Evolutionary conservation across 768 basidiomycete species (phyloP), one percentile per base, ranked within the genome.

Genomic region (Cyclocybe aegerita): DNA sequence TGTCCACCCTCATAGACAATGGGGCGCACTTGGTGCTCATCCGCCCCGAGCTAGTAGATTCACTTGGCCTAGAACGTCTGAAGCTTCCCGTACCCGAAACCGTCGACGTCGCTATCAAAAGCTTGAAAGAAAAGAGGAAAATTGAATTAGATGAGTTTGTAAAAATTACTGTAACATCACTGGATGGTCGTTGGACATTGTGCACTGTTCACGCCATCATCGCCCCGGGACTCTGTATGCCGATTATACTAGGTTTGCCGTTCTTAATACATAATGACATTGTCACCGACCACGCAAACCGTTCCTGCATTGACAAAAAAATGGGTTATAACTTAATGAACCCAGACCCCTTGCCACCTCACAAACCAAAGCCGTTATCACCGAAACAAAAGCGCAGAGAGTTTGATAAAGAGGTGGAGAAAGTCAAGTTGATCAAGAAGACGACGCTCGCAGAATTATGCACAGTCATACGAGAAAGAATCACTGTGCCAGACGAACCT

Each of bases 341-440:
- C 8, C 50, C 42, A 37, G n/a, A n/a, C n/a, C 50, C 35, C 5
- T 31, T 15, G 17, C 39, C 40, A 10, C 43, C 10, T 15, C 11
- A 7, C 17, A 9, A 29, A 23, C 5, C 17, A 44, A 8, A 46
- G 30, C 40, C 54, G 48, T 35, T 32, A 43, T 1, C 50, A 48
- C 51, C n/a, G 10, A 4, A 23, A 7, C 34, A 7, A 10, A 40
- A 7, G 6, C 39, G 9, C 12, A 35, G 32, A 48, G 23, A 42
- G 45, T 38, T 32, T 38, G 15, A 51, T 55, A 41, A 17, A 50
- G 16, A 35, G 29, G 39, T 52, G 49, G 17, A 46, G 42, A n/a
- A 16, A 47, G 23, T 7, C 38, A 50, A 9, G 54, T 11, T 54
- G 60, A n/a, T n/a, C n/a, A n/a, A n/a, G n/a, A n/a, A n/a, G 56